Percentiles rank a stretch among this genome's conserved stretches.
Evolutionary conservation across 169 alveolate species (phyloP).

Genomic region (Cryptosporidium sp.): DNA sequence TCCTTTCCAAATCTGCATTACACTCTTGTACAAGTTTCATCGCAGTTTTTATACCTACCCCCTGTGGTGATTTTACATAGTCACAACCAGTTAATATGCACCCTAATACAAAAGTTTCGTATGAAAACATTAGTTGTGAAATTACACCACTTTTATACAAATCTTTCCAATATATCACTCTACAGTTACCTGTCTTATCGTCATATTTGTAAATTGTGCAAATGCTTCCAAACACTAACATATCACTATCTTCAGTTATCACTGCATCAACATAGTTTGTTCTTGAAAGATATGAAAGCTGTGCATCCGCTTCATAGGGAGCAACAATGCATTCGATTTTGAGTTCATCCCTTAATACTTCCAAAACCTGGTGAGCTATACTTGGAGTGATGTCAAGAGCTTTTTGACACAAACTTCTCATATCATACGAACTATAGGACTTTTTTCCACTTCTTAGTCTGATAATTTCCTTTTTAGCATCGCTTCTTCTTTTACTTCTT

Average conservation of each 20-base stretch:
- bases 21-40: slow-evolving; percentile 77
- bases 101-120: slow-evolving; percentile 78
- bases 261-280: slow-evolving; percentile 89
- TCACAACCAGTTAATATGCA: slow-evolving; percentile 88
- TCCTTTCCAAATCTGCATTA: slow-evolving; percentile 40
- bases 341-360: slow-evolving; percentile 79
- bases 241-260: slow-evolving; percentile 94
- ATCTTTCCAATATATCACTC: slow-evolving; percentile 72
- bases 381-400: slow-evolving; percentile 82
- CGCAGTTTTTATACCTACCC: slow-evolving; percentile 87
- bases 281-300: slow-evolving; percentile 94
- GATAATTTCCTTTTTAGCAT: slow-evolving; percentile 79
- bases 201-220: slow-evolving; percentile 82
- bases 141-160: slow-evolving; percentile 73
- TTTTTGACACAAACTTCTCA: slow-evolving; percentile 79
- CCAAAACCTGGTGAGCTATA: slow-evolving; percentile 85
- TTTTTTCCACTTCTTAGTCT: slow-evolving; percentile 33
- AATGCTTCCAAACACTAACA: slow-evolving; percentile 93
- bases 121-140: slow-evolving; percentile 73
- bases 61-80: slow-evolving; percentile 83
- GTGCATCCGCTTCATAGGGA: slow-evolving; percentile 99
- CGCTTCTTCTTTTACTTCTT: slow-evolving; percentile 78
- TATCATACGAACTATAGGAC: slow-evolving; percentile 82
- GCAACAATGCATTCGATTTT: slow-evolving; percentile 92
- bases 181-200: slow-evolving; percentile 77